Percentiles rank a stretch among this genome's conserved stretches.
Conservation (phyloP, 371 early-diverging fungal species). For the Rhizomucor pusillus region DNA sequence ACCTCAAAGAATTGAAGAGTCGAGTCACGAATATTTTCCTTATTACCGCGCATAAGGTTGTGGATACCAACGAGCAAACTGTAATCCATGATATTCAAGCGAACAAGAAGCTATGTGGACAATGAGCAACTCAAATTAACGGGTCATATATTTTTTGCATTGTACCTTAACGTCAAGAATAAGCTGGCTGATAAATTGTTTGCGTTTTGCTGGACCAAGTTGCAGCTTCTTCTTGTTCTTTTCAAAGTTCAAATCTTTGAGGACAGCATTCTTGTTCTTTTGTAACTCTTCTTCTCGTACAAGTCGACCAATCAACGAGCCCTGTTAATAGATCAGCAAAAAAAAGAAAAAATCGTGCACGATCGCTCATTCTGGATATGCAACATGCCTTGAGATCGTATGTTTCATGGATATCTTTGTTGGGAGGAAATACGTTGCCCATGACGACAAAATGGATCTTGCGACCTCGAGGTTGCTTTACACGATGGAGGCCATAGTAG, state of each 20-base stretch:
- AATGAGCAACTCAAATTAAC: constrained; percentile 40
- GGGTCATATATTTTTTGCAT: constrained; percentile 25
- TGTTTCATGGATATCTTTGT: constrained; percentile 95
- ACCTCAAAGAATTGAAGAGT: constrained; percentile 71
- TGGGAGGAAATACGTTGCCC: constrained; percentile 97
- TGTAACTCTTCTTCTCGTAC: constrained; percentile 74
- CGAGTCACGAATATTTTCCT: constrained; percentile 83
- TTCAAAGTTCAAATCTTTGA: constrained; percentile 97
- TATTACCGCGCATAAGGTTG: constrained; percentile 83
- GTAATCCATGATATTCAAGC: constrained; percentile 89
- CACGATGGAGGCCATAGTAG: constrained; percentile 94
- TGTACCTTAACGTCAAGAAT: constrained; percentile 77
- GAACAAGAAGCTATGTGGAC: constrained; percentile 62
- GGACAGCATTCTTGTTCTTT: constrained; percentile 79
- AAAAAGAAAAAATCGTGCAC: too few relatives aligned
- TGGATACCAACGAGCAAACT: constrained; percentile 92
- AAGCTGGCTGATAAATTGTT: constrained; percentile 82
- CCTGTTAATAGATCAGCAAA: constrained; percentile 14
- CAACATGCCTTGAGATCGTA: constrained; percentile 87
- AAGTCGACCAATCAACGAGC: constrained; percentile 84
- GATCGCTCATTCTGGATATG: too few relatives aligned
- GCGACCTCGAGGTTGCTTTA: constrained; percentile 87
- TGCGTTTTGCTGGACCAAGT: constrained; percentile 83
- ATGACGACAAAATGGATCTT: constrained; percentile 99
- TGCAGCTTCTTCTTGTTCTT: constrained; percentile 70